Percentiles rank a stretch among this genome's conserved stretches.
These are phyloP conservation scores for Clohesyomyces aquaticus DNA, from an alignment of 495 filamentous ascomycete species.

Conservation along the genomic window DNA sequence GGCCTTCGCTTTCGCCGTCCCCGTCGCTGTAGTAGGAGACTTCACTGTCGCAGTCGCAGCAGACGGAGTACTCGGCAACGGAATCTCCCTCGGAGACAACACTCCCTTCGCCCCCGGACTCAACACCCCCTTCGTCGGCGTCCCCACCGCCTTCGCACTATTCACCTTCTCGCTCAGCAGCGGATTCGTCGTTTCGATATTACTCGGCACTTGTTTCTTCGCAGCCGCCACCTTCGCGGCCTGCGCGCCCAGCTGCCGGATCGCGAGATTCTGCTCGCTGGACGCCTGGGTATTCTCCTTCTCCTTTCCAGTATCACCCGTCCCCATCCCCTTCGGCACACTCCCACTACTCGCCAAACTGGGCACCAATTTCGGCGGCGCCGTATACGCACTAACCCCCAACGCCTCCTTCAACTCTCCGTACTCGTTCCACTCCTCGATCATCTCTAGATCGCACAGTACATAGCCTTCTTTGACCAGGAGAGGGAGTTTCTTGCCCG, in stretches of 20 bases:
- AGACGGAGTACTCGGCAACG: too few relatives aligned
- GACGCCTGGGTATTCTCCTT: conserved; percentile 25
- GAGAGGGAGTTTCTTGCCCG: conserved; percentile 80
- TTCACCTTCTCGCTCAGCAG: conserved; percentile 34
- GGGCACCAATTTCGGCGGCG: conserved; percentile 19
- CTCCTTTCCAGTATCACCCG: too few relatives aligned
- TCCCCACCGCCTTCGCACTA: conserved; percentile 19
- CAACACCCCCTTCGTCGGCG: conserved; percentile 23
- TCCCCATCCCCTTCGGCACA: too few relatives aligned
- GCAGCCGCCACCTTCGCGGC: conserved; percentile 34
- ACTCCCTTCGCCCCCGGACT: conserved; percentile 18
- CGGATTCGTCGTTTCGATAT: conserved; percentile 38
- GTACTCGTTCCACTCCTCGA: conserved; percentile 99
- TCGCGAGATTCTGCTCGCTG: conserved; percentile 35
- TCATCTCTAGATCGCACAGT: conserved; percentile 84
- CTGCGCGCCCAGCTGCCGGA: conserved; percentile 36
- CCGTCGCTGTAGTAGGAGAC: background rate
- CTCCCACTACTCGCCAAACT: too few relatives aligned
- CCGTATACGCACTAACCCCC: conserved; percentile 54
- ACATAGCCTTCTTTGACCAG: conserved; percentile 86
- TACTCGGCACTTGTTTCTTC: conserved; percentile 32
- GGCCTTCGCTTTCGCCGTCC: too few relatives aligned
- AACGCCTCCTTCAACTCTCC: conserved; percentile 84
- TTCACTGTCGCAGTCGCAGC: conserved; percentile 31
- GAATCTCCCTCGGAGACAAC: conserved; percentile 23